Evolutionary conservation across 805 yeast species (phyloP), one percentile per base, ranked within the genome.

Genomic region (Cyberlindnera mississippiensis): DNA sequence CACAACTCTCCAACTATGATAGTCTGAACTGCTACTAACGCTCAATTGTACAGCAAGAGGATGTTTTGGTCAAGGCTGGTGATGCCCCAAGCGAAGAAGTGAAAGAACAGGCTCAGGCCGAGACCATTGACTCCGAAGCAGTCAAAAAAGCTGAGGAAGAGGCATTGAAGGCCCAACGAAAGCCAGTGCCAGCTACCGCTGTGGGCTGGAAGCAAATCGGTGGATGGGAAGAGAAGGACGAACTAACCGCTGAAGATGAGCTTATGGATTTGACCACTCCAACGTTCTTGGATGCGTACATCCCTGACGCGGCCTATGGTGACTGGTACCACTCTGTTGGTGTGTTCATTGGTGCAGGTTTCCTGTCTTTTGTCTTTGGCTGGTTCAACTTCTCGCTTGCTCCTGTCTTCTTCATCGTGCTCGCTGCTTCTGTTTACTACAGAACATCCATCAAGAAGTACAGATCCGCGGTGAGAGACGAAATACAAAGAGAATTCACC

Each of bases 251-350:
- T 11, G 85, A 82, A 28, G 95, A 87, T 59, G 85, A 82, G 53
- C 67, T 80, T 42, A 72, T 76, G 48, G 96, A 89, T 61, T 67
- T 89, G 52, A 72, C 82, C 18, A 74, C 76, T 18, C 80, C 88
- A 16, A 86, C 97, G 0, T 56, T 85, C 28, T 67, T 90, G 44
- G 96, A 89, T 56, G 72, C 76, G 44, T 76, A 82, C 55, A 66
- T 93, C 40, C 95, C 95, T 7, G 83, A 86, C 22, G 70, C 66
- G 28, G 75, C 78, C 13, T 86, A 85, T 55, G 99, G 99, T 40
- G 98, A 93, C 59, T 93, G 99, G 99, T 93, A 83, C 59, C 98
- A 93, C 62, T 82, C 83, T 39, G 81, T 82, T n/a, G 96, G 77
- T 0, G 72, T 81, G 28, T 67, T 88, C 44, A 69, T 84, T 24